Base-by-base conservation (phyloP, 768 basidiomycete species). In the Leccinellum luteum region DNA sequence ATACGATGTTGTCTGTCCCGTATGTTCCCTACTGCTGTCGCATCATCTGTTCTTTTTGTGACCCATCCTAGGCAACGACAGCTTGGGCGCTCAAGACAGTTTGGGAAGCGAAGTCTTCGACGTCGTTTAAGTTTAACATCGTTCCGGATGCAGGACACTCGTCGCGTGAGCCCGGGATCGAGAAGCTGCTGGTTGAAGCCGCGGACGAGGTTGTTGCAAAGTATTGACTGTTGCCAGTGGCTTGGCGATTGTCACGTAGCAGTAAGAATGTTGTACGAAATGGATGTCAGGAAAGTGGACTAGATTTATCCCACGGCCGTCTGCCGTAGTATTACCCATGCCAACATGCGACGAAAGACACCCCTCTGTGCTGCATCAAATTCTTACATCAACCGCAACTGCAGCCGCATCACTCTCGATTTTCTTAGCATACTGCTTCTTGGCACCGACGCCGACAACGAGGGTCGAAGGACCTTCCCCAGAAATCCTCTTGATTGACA, bases 61-160 rank as follows among this genome's bases (percentile, higher is more conserved):
- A 58, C 28, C n/a, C n/a, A 25, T 28, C 23, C 52, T 44, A 90
- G 87, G 81, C 88, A 12, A 91, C 85, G 14, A 92, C 90, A 6
- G 92, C 93, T 8, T 89, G 84, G 68, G 84, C 80, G 1, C 78
- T 95, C 52, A 92, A 93, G 78, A 89, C 87, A 73, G 81, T 75
- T 9, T 93, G 89, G 83, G 92, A 92, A 1, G 89, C 93, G 66
- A 73, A 84, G n/a, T 82, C 84, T 10, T 58, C 21, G 34, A 48
- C 3, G 19, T 62, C 56, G 3, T 64, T 71, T 60, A 62, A 48
- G 49, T 71, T 95, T 6, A 78, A 84, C 58, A 81, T 94, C 51
- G 87, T 94, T 13, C 85, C 89, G 15, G 89, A 92, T 70, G 93
- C 94, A 3, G 94, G 94, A 0, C 94, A 97, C 70, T 92, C 89